Base-by-base conservation (phyloP, 2,329 filamentous ascomycete genomes). In the Penicillium sp. region DNA sequence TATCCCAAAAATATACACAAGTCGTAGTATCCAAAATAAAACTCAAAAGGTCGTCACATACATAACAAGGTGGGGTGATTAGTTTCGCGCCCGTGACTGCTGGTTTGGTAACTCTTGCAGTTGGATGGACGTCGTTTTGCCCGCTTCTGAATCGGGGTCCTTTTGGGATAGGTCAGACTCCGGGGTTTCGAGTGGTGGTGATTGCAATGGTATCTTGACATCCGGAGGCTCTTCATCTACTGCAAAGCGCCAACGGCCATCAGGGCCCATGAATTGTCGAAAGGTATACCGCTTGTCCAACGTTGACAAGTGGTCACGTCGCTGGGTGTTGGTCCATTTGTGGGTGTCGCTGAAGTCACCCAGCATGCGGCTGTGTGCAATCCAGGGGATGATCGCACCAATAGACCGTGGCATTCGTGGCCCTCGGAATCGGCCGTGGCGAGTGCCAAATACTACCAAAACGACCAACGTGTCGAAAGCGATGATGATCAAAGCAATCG, bases 331-430 rank as follows among this genome's bases (percentile, higher is more conserved):
- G 2, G 64, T 72, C 74, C 73, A 76, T 7, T 53, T 40, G 42
- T 75, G 72, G 1, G 73, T 76, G 28, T 72, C 62, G 12, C 64
- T 64, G 37, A 76, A 75, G 42, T 76, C 74, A 22, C 63, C 51
- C 4, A 74, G 65, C 73, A 76, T 75, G 28, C 68, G 72, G 51
- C 72, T 76, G 45, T 75, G 72, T 4, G 73, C 72, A 26, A 76
- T 65, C 74, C 74, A 76, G 1, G 74, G 74, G 10, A 76, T 71
- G 6, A 76, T 65, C 2, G 73, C 66, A 7, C 74, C 74, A 22
- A 76, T 73, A 2, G 74, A 76, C 7, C 73, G 72, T 3, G 74
- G 74, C 59, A 76, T 73, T 10, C 74, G 68, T 3, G 74, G 74
- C 0, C 70, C 73, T 17, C 71, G 63, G 63, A 76, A 76, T 8